Evolutionary conservation across 2,329 filamentous ascomycete species (phyloP).

Genomic region (Lomentospora prolificans): DNA sequence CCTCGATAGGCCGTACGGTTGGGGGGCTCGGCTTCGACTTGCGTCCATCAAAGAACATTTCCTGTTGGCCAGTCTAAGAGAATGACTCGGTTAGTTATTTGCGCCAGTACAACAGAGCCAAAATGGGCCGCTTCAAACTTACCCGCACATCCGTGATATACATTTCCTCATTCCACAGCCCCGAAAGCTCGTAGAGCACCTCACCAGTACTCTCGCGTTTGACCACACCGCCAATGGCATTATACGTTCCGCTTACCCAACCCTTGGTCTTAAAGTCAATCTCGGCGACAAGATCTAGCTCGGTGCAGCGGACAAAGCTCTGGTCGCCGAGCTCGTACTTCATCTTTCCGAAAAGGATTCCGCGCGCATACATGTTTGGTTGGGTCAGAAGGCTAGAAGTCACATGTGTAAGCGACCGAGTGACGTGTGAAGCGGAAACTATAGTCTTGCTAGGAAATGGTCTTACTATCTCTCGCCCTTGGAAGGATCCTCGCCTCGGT

Average conservation of each 20-base stretch:
- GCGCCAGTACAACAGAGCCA: no score
- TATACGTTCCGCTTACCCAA: slow-evolving; percentile 93
- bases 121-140: slow-evolving; percentile 20
- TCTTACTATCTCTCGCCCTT: slow-evolving; percentile 81
- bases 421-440: no score
- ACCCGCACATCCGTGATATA: slow-evolving; percentile 74
- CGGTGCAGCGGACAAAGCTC: slow-evolving; percentile 84
- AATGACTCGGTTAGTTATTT: no score
- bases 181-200: slow-evolving; percentile 80
- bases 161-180: slow-evolving; percentile 94
- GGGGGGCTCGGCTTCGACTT: slow-evolving; percentile 69
- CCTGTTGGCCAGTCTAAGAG: slow-evolving; percentile 71
- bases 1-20: slow-evolving; percentile 62
- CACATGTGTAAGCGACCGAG: background rate
- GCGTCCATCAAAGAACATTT: slow-evolving; percentile 80
- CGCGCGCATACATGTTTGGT: slow-evolving; percentile 97
- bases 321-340: slow-evolving; percentile 98
- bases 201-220: slow-evolving; percentile 83
- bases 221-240: slow-evolving; percentile 86
- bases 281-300: slow-evolving; percentile 76
- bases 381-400: slow-evolving; percentile 74
- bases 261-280: slow-evolving; percentile 98
- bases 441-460: no score
- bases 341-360: slow-evolving; percentile 98
- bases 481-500: slow-evolving; percentile 56